Base-by-base conservation (phyloP, 257 asterid species). In the Nicotiana sylvestris region DNA sequence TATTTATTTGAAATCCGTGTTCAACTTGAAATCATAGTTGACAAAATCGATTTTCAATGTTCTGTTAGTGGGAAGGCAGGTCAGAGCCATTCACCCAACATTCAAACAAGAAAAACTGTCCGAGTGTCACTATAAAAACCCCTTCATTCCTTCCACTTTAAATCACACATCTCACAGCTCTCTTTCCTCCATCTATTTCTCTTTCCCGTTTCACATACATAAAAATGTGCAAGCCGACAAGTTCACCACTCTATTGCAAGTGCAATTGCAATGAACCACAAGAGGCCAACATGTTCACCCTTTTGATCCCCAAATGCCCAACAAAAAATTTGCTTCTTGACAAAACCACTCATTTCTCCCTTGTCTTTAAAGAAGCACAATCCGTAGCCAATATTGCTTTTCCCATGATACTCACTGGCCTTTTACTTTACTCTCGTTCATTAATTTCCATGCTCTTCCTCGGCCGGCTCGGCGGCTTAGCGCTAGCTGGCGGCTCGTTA, bases 361-460 rank as follows among this genome's bases (percentile, higher is more conserved):
- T 53, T 39, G 35, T 83, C 77, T 9, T 83, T 7, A 77, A 37
- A 53, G 88, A 86, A 69, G 82, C 82, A 15, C 58, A 81, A 58
- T 83, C 86, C 77, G 72, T 83, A 62, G 84, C 86, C 60, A 86
- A 66, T 79, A 80, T 86, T 68, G 88, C 88, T 53, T 30, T 86
- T 9, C 88, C 88, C 33, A 86, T 81, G 84, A 80, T 86, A 27
- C 81, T 83, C 0, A 86, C 88, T 13, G 88, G 84, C 3, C 86
- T 86, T 53, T 49, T 86, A 18, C 84, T 86, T 60, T 86, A 86
- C 84, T 80, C 81, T 9, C 84, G 88, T 10, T 86, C 88, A 43
- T 80, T 86, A 69, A 86, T 86, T 68, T 86, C 86, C 9, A 86
- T 83, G 86, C 81, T 86, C 6, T 86, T 86, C 57, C 88, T 86